A percentile compares a stretch with the other conserved stretches of the same genome.
phyloP scores from a whole-genome alignment of 371 early-diverging fungal genomes.

The Rhizomucor miehei region DNA sequence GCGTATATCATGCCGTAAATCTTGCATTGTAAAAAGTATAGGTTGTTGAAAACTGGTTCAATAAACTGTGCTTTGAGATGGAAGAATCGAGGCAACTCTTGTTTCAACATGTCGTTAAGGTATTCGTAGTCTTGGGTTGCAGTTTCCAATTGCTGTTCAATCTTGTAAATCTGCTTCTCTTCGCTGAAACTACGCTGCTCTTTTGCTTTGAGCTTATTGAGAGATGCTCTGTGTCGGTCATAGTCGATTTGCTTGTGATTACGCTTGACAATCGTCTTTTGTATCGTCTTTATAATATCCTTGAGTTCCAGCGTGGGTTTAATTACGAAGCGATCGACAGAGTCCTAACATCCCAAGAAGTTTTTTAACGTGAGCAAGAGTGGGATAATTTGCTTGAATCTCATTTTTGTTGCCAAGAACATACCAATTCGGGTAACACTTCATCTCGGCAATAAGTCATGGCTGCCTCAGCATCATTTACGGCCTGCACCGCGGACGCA shows the following conservation, averaged over 20 bases:
- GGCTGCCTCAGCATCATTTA: conserved; percentile 59
- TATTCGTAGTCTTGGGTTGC: conserved; percentile 76
- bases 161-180: conserved; percentile 69
- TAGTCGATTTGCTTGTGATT: conserved; percentile 83
- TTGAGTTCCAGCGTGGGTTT: conserved; percentile 65
- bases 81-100: conserved; percentile 70
- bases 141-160: conserved; percentile 63
- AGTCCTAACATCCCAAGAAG: conserved; percentile 52
- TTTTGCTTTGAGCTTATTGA: conserved; percentile 67
- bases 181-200: conserved; percentile 64
- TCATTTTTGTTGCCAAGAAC: conserved; percentile 8
- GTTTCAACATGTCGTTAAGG: conserved; percentile 64
- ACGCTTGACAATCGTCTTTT: conserved; percentile 75
- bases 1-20: conserved; percentile 58
- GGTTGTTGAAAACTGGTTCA: conserved; percentile 70
- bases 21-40: conserved; percentile 68
- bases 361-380: no score
- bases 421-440: conserved; percentile 67
- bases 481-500: conserved; percentile 60
- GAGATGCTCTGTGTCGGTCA: conserved; percentile 70
- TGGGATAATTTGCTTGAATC: no score
- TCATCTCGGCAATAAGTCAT: conserved; percentile 62
- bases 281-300: conserved; percentile 63
- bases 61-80: conserved; percentile 56
- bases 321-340: conserved; percentile 71